Base-by-base conservation (phyloP, 179 eudicot species). In the Spergularia azorica region DNA sequence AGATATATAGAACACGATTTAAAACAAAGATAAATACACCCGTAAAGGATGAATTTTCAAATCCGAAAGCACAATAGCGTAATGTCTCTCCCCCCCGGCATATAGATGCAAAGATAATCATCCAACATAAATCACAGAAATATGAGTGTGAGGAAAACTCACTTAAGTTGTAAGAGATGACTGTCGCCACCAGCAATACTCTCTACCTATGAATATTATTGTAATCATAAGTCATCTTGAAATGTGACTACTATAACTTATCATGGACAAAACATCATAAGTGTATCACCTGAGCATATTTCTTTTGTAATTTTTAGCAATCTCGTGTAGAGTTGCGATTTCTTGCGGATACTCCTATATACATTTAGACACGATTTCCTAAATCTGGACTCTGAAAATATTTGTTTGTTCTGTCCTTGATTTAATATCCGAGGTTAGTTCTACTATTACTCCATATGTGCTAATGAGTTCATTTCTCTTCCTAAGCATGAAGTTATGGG, bases 111-210 rank as follows among this genome's bases (percentile, higher is more conserved):
- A 26, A 60, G 20, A 52, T 48, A 67, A 51, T n/a, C 36, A 15
- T 46, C 46, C 9, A 15, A 21, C 50, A 62, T 20, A 70, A 39
- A 14, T 18, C 26, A 63, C 54, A 43, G 36, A 6, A 67, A 71
- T 36, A 61, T 51, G 36, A 32, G 17, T 52, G 46, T 6, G 55
- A 41, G 82, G 14, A 18, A 75, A 52, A 41, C 82, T 73, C 74
- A 94, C 99, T 94, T 95, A 82, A 95, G 98, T 78, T 95, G 99
- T 84, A 91, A 79, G 66, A 91, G 91, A 87, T 93, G 99, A 64
- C 92, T 88, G 70, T 94, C 97, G 70, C 92, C 90, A 64, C 21
- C 21, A 21, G 89, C 86, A 76, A 82, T 80, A 70, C 81, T 85
- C 77, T 90, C 97, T 70, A 80, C 97, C 99, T 95, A 80, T 74